These are phyloP conservation scores for Neovahlkampfia damariscottae DNA, from an alignment of 78 protist species.

Conservation along the genomic window DNA sequence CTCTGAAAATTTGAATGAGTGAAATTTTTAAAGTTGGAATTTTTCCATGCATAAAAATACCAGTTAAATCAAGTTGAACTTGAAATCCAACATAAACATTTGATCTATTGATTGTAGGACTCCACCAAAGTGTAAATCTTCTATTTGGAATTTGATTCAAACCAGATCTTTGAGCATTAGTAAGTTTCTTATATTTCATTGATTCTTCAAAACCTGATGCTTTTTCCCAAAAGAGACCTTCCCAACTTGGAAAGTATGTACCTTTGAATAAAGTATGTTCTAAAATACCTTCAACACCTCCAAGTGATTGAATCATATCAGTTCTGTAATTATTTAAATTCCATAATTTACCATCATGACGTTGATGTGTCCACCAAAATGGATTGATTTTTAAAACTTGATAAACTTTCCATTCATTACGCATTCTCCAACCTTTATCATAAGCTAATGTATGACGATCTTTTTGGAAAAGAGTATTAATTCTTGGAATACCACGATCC, in stretches of 20 bases:
- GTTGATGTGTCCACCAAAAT: conserved; percentile 98
- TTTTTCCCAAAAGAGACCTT: conserved; percentile 99
- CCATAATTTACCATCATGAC: conserved; percentile 99
- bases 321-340: conserved; percentile 97
- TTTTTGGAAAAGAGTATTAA: conserved; percentile 95
- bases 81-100: conserved; percentile 98
- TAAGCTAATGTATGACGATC: conserved; percentile 92
- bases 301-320: conserved; percentile 98
- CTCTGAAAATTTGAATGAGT: conserved; percentile 97
- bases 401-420: conserved; percentile 93
- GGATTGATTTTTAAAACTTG: conserved; percentile 82
- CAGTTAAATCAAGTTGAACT: conserved; percentile 99
- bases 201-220: conserved; percentile 84
- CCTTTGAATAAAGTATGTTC: conserved; percentile 99
- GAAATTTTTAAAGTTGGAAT: conserved; percentile 98
- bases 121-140: conserved; percentile 99
- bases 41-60: conserved; percentile 99
- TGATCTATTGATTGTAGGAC: conserved; percentile 99
- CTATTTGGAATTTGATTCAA: conserved; percentile 99
- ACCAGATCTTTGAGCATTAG: conserved; percentile 99
- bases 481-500: conserved; percentile 98
- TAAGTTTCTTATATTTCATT: conserved; percentile 97
- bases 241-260: conserved; percentile 99
- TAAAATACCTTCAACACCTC: conserved; percentile 99
- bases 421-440: conserved; percentile 98